Conservation (phyloP, 2,329 filamentous ascomycete species). For the Claviceps africana region DNA sequence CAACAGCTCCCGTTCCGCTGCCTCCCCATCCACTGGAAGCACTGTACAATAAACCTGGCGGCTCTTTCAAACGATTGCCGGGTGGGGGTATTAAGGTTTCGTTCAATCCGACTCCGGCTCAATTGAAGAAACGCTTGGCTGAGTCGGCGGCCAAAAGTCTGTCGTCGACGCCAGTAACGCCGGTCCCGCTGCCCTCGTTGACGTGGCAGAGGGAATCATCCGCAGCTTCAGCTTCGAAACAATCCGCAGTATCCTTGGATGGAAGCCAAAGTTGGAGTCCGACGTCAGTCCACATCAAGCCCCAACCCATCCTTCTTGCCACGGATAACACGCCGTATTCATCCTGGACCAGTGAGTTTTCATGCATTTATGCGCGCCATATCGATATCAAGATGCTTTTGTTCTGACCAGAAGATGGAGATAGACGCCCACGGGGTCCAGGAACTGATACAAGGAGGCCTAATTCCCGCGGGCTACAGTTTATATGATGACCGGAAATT, state of each 20-base stretch:
- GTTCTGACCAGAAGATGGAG: neutral
- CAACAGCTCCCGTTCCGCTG: constrained; percentile 1
- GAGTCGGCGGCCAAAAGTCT: neutral
- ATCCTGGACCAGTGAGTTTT: neutral
- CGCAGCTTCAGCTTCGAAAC: neutral
- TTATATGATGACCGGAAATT: constrained; percentile 10
- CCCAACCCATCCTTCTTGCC: neutral
- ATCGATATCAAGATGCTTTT: neutral
- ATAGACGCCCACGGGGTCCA: neutral
- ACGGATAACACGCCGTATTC: constrained; percentile 2
- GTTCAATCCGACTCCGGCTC: neutral
- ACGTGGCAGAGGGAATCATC: neutral
- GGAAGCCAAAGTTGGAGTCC: neutral
- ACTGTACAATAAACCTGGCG: neutral
- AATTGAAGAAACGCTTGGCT: neutral
- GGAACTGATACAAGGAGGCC: constrained; percentile 11
- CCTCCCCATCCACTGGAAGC: neutral
- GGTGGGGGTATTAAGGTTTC: neutral
- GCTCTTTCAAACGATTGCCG: neutral
- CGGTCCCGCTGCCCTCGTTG: neutral
- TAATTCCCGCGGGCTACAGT: constrained; percentile 21
- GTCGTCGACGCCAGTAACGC: neutral
- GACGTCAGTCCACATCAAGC: neutral
- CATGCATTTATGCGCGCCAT: neutral
- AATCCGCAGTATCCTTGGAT: neutral